phyloP scores from a whole-genome alignment of 345 rosid genomes.

The Microcos paniculata region DNA sequence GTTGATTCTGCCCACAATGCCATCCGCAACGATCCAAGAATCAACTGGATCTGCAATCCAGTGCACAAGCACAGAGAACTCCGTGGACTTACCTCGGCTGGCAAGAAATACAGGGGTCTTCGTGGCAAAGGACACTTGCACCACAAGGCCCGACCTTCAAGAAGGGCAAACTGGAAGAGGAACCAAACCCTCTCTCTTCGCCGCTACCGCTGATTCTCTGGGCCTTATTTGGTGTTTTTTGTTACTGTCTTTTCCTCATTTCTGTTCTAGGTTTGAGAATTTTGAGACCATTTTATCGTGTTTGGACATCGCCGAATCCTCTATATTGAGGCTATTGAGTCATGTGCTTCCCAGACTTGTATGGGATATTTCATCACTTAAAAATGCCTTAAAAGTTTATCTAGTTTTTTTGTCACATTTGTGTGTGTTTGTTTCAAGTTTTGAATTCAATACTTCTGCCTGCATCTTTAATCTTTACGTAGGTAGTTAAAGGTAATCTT shows the following conservation, averaged over 20 bases:
- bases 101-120: conserved; percentile 81
- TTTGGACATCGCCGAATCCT: neutral
- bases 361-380: neutral
- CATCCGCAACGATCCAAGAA: conserved; percentile 71
- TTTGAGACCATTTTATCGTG: neutral
- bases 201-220: conserved; percentile 55
- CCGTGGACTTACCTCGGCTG: conserved; percentile 81
- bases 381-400: neutral
- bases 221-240: conserved; percentile 14
- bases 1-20: conserved; percentile 79
- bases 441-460: neutral
- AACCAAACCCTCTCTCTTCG: conserved; percentile 59
- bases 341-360: neutral
- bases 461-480: neutral
- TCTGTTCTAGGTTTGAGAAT: neutral
- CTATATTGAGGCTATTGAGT: conserved; percentile 4
- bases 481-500: neutral
- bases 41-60: conserved; percentile 84
- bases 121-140: conserved; percentile 74
- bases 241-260: conserved; percentile 19
- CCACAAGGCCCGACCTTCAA: conserved; percentile 78
- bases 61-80: conserved; percentile 88
- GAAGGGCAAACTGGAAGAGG: conserved; percentile 84
- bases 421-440: neutral
- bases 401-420: neutral